phyloP scores from a whole-genome alignment of 495 filamentous ascomycete genomes.

The Aspergillus coremiiformis region DNA sequence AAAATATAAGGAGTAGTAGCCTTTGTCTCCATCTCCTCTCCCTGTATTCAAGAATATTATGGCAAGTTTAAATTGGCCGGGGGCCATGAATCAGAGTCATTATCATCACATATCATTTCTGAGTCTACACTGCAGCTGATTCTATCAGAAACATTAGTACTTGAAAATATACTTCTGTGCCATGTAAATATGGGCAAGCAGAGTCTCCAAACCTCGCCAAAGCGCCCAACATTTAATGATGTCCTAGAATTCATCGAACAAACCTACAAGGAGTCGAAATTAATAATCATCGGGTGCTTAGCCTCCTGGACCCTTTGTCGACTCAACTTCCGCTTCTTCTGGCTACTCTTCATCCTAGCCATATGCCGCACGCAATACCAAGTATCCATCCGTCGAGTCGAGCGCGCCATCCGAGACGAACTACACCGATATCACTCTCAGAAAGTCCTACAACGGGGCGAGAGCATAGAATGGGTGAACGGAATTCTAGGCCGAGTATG shows the following conservation, averaged over 20 bases:
- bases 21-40: neutral
- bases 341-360: constrained; percentile 9
- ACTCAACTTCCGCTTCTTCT: constrained; percentile 6
- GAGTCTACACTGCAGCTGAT: neutral
- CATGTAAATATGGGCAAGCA: constrained; percentile 6
- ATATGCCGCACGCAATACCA: constrained; percentile 8
- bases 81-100: neutral
- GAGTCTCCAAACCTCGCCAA: neutral
- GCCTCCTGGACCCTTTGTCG: constrained; percentile 7
- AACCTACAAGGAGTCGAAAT: constrained; percentile 10
- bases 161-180: neutral
- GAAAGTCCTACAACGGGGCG: constrained; percentile 6
- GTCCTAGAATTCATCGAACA: constrained; percentile 1
- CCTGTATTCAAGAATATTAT: neutral
- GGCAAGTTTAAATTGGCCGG: neutral
- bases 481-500: constrained; percentile 5
- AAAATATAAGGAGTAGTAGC: too few species aligned
- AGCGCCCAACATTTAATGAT: neutral
- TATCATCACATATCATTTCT: neutral
- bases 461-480: constrained; percentile 12
- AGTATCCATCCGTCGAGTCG: constrained; percentile 4
- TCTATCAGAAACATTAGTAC: neutral
- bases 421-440: constrained; percentile 6
- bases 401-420: constrained; percentile 11
- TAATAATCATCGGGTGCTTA: constrained; percentile 10